These are phyloP conservation scores for Phytopythium delawarense DNA, from an alignment of 352 stramenopile genomes.

Conservation along the genomic window DNA sequence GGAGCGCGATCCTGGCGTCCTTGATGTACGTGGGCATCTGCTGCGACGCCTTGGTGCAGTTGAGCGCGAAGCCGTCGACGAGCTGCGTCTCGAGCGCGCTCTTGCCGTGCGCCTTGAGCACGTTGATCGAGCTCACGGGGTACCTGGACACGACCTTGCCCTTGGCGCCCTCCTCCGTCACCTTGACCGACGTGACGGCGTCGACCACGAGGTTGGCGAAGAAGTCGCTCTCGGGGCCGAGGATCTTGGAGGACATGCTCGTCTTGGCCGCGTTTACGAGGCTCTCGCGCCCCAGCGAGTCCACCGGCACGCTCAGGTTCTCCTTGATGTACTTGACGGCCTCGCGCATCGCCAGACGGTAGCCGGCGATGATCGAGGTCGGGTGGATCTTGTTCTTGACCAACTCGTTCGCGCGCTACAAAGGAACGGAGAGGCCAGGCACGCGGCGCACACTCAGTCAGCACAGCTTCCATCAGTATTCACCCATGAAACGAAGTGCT, in stretches of 20 bases:
- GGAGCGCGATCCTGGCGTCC: slow-evolving; percentile 93
- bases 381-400: slow-evolving; percentile 99
- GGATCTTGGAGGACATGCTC: slow-evolving; percentile 99
- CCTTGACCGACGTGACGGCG: slow-evolving; percentile 95
- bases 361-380: slow-evolving; percentile 99
- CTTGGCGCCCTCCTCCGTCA: slow-evolving; percentile 83
- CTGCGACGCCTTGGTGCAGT: slow-evolving; percentile 96
- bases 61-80: slow-evolving; percentile 96
- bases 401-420: slow-evolving; percentile 93
- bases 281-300: slow-evolving; percentile 92
- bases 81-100: slow-evolving; percentile 88
- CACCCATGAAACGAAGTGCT: too few species aligned
- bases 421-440: slow-evolving; percentile 3
- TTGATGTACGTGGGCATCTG: slow-evolving; percentile 97
- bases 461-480: not conserved
- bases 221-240: slow-evolving; percentile 96
- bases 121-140: slow-evolving; percentile 97
- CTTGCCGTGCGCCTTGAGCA: slow-evolving; percentile 96
- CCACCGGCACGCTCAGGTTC: slow-evolving; percentile 95
- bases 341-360: slow-evolving; percentile 97
- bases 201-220: slow-evolving; percentile 98
- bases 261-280: slow-evolving; percentile 98
- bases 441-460: slow-evolving; percentile 7
- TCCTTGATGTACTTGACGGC: slow-evolving; percentile 99
- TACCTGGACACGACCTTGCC: slow-evolving; percentile 90